Conservation (phyloP, 495 filamentous ascomycete species). For the Amniculicola lignicola region DNA sequence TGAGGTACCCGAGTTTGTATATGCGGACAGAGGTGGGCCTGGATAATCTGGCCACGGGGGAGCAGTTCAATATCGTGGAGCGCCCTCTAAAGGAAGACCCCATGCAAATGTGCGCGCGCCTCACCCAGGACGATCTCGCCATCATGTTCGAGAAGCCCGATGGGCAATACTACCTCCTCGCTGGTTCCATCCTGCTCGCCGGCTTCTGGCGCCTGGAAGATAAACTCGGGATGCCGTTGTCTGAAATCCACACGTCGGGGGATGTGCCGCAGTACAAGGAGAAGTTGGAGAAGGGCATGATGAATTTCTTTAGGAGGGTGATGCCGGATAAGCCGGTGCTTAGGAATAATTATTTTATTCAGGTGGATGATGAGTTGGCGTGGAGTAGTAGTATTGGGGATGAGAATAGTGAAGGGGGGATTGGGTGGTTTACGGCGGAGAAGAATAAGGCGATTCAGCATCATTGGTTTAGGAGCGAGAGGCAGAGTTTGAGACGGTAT, state of each 20-base stretch:
- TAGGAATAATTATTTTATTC: slow-evolving; percentile 47
- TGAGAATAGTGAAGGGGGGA: slow-evolving; percentile 61
- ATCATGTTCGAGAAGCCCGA: slow-evolving; percentile 80
- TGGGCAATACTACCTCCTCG: slow-evolving; percentile 80
- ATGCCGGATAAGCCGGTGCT: slow-evolving; percentile 41
- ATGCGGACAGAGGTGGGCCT: slow-evolving; percentile 61
- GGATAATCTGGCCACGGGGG: slow-evolving; percentile 67
- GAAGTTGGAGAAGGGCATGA: slow-evolving; percentile 66
- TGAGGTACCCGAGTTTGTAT: slow-evolving; percentile 75
- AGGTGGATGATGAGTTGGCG: slow-evolving; percentile 43
- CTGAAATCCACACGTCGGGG: slow-evolving; percentile 80
- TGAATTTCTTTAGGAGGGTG: slow-evolving; percentile 43
- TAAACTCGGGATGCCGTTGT: slow-evolving; percentile 80
- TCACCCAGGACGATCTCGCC: slow-evolving; percentile 82
- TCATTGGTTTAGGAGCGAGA: slow-evolving; percentile 76
- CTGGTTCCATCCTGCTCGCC: slow-evolving; percentile 73
- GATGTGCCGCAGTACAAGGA: slow-evolving; percentile 73
- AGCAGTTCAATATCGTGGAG: slow-evolving; percentile 66
- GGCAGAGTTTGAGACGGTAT: slow-evolving; percentile 67
- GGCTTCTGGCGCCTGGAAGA: slow-evolving; percentile 86
- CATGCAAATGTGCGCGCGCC: slow-evolving; percentile 66
- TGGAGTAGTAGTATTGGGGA: slow-evolving; percentile 69
- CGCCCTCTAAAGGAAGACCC: slow-evolving; percentile 75
- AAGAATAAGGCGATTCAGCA: slow-evolving; percentile 72
- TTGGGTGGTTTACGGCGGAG: slow-evolving; percentile 73